phyloP scores from a whole-genome alignment of 176 grass and related monocot genomes.

The Microstegium vimineum region DNA sequence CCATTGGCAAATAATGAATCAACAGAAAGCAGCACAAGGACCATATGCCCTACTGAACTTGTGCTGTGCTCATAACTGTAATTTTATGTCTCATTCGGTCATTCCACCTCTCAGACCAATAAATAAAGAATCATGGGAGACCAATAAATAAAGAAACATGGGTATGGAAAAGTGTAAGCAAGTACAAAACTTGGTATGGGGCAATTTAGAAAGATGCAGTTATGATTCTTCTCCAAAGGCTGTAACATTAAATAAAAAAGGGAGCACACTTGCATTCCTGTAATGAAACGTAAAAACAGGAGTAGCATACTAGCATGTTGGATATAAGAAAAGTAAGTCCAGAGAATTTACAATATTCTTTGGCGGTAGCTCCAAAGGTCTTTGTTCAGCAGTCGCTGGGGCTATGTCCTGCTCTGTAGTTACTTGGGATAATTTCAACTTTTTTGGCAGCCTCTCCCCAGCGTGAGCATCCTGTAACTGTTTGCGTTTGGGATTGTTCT shows the following conservation, averaged over 20 bases:
- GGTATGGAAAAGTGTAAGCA: not conserved
- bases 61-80: not conserved
- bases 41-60: not conserved
- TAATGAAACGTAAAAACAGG: not conserved
- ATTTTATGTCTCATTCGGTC: not conserved
- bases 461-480: not conserved
- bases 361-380: conserved; percentile 17
- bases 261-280: not conserved
- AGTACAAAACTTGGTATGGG: not conserved
- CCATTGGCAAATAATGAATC: not conserved
- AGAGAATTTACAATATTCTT: conserved; percentile 36
- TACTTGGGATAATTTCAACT: conserved; percentile 37
- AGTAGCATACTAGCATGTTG: conserved; percentile 24
- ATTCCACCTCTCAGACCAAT: not conserved
- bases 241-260: not conserved
- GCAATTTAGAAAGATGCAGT: not conserved
- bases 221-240: not conserved
- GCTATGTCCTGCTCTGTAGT: not conserved
- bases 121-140: not conserved
- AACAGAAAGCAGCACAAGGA: not conserved
- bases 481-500: conserved; percentile 8
- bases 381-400: conserved; percentile 5
- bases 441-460: conserved; percentile 40
- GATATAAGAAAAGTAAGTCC: not conserved
- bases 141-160: not conserved